Percentiles rank a stretch among this genome's conserved stretches.
These are phyloP conservation scores for Talaromyces rugulosus DNA, from an alignment of 2,329 filamentous ascomycete species.

Conservation along the genomic window DNA sequence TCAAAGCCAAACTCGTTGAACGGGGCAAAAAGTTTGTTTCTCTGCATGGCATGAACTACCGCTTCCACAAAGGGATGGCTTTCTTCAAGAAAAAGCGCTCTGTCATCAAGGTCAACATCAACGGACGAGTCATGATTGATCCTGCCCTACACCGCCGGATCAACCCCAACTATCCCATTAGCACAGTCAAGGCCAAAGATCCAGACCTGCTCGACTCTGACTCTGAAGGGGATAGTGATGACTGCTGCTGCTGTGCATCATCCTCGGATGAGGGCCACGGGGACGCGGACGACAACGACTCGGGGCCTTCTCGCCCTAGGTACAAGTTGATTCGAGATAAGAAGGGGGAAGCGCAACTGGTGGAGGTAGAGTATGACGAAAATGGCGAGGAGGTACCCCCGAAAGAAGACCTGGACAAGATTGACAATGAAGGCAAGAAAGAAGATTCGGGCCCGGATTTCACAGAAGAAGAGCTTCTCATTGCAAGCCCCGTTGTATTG, in stretches of 20 bases:
- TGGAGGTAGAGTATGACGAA: slow-evolving; percentile 54
- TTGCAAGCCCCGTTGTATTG: slow-evolving; percentile 77
- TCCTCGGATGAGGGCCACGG: slow-evolving; percentile 34
- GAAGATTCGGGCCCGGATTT: slow-evolving; percentile 50
- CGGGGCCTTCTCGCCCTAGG: slow-evolving; percentile 34
- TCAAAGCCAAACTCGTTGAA: slow-evolving; percentile 66
- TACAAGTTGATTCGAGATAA: slow-evolving; percentile 55
- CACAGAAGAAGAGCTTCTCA: slow-evolving; percentile 76
- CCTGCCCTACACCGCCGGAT: slow-evolving; percentile 75
- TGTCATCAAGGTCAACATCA: slow-evolving; percentile 75
- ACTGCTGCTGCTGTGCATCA: slow-evolving; percentile 32
- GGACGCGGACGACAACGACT: slow-evolving; percentile 33
- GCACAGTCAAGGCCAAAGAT: slow-evolving; percentile 68
- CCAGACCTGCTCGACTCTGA: slow-evolving; percentile 52
- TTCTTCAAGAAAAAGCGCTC: slow-evolving; percentile 77
- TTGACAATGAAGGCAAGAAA: slow-evolving; percentile 33
- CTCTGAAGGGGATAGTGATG: slow-evolving; percentile 36
- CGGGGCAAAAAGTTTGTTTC: slow-evolving; percentile 80
- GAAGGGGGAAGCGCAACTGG: slow-evolving; percentile 48
- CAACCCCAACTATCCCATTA: slow-evolving; percentile 80
- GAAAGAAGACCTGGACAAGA: slow-evolving; percentile 55
- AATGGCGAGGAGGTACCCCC: slow-evolving; percentile 51
- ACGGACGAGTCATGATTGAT: slow-evolving; percentile 85
- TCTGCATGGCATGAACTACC: slow-evolving; percentile 79
- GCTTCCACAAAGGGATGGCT: slow-evolving; percentile 75